Evolutionary conservation across 352 stramenopile genomes (phyloP).

Genomic region (Globisporangium solare): DNA sequence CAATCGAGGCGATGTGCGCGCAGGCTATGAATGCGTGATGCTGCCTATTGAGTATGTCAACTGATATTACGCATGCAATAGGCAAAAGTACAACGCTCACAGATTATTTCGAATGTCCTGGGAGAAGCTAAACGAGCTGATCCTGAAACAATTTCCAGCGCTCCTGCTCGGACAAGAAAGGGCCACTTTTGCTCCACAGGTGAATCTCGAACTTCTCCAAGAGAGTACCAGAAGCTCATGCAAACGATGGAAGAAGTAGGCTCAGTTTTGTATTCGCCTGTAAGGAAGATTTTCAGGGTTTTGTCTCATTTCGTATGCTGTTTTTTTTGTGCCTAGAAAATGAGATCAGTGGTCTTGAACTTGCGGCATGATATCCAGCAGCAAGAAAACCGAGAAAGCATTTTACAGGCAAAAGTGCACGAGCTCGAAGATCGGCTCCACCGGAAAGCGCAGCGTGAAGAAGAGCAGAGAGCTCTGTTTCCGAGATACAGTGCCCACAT

Average conservation of each 20-base stretch:
- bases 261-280: too few relatives aligned
- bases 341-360: not conserved
- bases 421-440: conserved; percentile 12
- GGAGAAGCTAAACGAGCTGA: not conserved
- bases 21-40: not conserved
- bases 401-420: conserved; percentile 7
- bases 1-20: conserved; percentile 10
- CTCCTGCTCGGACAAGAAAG: not conserved
- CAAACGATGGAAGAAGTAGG: not conserved
- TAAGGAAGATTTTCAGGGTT: too few relatives aligned
- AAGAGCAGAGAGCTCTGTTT: conserved; percentile 10
- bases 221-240: not conserved
- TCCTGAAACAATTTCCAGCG: not conserved
- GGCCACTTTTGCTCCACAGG: too few relatives aligned
- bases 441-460: conserved; percentile 13
- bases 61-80: not conserved
- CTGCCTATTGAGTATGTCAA: too few relatives aligned
- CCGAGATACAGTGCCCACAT: not conserved
- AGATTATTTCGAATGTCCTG: not conserved
- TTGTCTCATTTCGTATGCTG: not conserved
- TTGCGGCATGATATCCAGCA: not conserved
- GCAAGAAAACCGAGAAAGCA: conserved; percentile 9
- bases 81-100: not conserved
- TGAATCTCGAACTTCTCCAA: not conserved
- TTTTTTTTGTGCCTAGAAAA: conserved; percentile 3